Conservation (phyloP, 192 early-diverging fungal species). For the Linnemannia hyalina region DNA sequence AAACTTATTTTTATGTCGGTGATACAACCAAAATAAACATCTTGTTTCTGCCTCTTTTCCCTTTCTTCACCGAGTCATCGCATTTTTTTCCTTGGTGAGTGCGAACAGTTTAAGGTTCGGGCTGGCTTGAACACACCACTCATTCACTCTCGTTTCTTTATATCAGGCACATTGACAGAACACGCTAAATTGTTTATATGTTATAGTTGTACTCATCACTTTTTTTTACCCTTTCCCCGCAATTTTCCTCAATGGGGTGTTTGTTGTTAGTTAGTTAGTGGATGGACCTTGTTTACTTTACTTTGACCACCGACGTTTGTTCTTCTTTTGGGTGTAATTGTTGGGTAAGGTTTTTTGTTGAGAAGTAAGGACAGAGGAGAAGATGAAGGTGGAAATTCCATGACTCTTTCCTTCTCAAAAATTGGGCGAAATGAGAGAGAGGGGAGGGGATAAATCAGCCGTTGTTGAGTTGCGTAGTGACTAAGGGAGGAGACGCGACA, state of each 20-base stretch:
- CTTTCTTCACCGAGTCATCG: constrained; percentile 9
- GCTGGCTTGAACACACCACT: neutral
- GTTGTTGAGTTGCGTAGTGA: neutral
- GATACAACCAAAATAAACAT: neutral
- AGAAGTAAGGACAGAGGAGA: neutral
- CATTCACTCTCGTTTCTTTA: too few species aligned
- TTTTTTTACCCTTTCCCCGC: neutral
- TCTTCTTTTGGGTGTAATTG: constrained; percentile 2
- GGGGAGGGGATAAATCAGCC: neutral
- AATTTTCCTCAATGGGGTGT: constrained; percentile 12
- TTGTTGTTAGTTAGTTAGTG: neutral
- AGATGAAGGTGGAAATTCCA: neutral
- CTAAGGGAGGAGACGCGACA: constrained; percentile 1
- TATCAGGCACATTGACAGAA: neutral
- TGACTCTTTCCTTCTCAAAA: neutral
- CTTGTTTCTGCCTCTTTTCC: neutral
- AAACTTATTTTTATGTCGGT: too few species aligned
- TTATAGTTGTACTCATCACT: neutral
- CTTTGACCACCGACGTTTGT: neutral
- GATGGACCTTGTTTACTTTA: neutral
- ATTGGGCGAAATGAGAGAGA: neutral
- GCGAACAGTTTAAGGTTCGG: neutral
- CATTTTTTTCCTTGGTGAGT: neutral
- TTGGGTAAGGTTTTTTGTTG: constrained; percentile 14
- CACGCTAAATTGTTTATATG: neutral